A percentile compares a stretch with the other conserved stretches of the same genome.
Evolutionary conservation across 768 basidiomycete genomes (phyloP).

Genomic region (Tricholoma terreum): DNA sequence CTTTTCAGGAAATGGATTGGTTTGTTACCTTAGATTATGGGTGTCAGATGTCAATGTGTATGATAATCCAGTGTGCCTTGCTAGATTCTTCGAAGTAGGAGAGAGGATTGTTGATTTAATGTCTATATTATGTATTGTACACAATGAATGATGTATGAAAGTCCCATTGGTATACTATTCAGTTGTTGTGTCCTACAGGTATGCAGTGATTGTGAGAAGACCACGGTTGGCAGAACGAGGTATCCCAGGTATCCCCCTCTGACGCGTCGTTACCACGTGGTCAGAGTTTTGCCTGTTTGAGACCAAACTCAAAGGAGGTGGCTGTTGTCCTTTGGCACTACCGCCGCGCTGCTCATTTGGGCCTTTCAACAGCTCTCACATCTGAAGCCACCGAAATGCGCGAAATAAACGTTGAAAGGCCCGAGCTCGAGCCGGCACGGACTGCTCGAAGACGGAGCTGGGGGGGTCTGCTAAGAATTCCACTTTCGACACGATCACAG

Average conservation of each 20-base stretch:
- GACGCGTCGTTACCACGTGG: slow-evolving; percentile 3
- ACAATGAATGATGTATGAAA: no score
- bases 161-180: no score
- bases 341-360: neutral
- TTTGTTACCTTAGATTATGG: no score
- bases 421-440: slow-evolving; percentile 8
- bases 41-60: no score
- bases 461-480: slow-evolving; percentile 33
- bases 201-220: no score
- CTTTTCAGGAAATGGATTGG: slow-evolving; percentile 16
- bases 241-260: neutral
- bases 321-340: neutral
- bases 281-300: no score
- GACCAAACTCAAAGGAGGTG: neutral
- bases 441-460: slow-evolving; percentile 25
- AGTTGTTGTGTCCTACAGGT: no score
- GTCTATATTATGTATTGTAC: no score
- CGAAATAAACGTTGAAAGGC: slow-evolving; percentile 1
- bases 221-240: no score
- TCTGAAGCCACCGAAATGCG: slow-evolving; percentile 1
- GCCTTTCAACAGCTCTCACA: neutral
- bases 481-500: slow-evolving; percentile 28
- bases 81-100: no score
- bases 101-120: no score
- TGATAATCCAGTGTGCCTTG: no score